Evolutionary conservation across 768 basidiomycete genomes (phyloP).

Genomic region (Russula earlei): DNA sequence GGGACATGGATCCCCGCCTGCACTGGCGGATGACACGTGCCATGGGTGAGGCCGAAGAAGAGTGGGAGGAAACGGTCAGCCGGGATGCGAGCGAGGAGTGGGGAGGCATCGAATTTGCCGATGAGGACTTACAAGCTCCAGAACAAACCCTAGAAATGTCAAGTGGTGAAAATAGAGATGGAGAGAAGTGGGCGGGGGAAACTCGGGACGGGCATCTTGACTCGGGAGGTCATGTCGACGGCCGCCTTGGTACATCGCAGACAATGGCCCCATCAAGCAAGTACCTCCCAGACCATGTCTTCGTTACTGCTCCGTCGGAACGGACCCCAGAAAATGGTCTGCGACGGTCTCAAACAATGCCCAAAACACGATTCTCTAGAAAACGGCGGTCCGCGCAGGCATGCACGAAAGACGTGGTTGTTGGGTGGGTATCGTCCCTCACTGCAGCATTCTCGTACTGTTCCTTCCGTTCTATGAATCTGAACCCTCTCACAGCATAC

Average conservation of each 20-base stretch:
- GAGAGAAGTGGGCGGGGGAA: not conserved
- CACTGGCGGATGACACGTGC: conserved; percentile 17
- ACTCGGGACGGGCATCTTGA: not conserved
- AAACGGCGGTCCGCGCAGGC: not conserved
- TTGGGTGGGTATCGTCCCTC: conserved; percentile 14
- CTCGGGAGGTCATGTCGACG: not conserved
- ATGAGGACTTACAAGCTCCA: not conserved
- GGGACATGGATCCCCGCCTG: not conserved
- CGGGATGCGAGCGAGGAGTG: conserved; percentile 10
- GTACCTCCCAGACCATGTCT: conserved; percentile 20
- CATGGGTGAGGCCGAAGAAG: conserved; percentile 18
- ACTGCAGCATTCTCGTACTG: not conserved
- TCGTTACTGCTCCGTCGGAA: conserved; percentile 9
- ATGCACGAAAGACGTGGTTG: conserved; percentile 17
- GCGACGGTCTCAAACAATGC: not conserved
- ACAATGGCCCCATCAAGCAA: not conserved
- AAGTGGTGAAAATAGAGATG: not conserved
- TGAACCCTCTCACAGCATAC: conserved; percentile 8
- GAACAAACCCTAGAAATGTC: not conserved
- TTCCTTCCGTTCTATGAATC: conserved; percentile 2
- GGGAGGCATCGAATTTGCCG: not conserved
- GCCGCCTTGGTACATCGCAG: not conserved
- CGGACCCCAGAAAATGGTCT: not conserved
- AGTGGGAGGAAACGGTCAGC: not conserved
- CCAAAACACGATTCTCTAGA: not conserved